Evolutionary conservation across 768 basidiomycete genomes (phyloP).

Genomic region (Leccinum obscurum): DNA sequence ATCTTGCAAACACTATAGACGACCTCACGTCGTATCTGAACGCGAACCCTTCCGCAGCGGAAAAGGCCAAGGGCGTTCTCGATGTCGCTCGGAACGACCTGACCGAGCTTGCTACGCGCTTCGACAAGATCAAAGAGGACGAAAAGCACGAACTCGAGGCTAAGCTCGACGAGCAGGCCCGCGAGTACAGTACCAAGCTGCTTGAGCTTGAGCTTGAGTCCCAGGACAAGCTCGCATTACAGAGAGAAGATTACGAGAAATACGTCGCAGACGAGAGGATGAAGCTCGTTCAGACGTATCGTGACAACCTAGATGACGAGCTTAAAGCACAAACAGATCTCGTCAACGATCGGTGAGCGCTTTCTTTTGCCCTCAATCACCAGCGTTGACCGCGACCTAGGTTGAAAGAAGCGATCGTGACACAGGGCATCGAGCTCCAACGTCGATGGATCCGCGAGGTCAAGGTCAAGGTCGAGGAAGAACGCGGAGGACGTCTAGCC

Average conservation of each 20-base stretch:
- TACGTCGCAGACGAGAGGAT: constrained; percentile 77
- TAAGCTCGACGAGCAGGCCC: constrained; percentile 76
- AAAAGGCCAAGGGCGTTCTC: constrained; percentile 72
- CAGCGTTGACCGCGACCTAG: constrained; percentile 38
- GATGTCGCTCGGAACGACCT: constrained; percentile 82
- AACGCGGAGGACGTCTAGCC: constrained; percentile 91
- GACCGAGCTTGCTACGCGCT: constrained; percentile 68
- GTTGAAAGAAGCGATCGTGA: constrained; percentile 90
- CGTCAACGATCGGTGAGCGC: constrained; percentile 86
- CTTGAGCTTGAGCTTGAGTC: constrained; percentile 83
- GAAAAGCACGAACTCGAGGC: constrained; percentile 68
- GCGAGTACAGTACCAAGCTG: constrained; percentile 79
- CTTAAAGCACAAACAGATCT: constrained; percentile 86
- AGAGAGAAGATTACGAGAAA: constrained; percentile 84
- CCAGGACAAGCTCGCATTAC: constrained; percentile 79
- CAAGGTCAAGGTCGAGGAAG: constrained; percentile 93
- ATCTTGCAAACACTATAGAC: constrained; percentile 93
- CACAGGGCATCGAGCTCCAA: constrained; percentile 97
- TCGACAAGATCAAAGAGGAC: constrained; percentile 77
- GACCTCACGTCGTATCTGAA: constrained; percentile 83
- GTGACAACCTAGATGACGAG: constrained; percentile 83
- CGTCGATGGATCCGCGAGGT: constrained; percentile 97
- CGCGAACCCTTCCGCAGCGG: constrained; percentile 63
- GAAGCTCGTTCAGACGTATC: constrained; percentile 73
- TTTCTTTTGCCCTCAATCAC: not conserved